phyloP scores from a whole-genome alignment of 2,329 filamentous ascomycete genomes.

The Monilinia fructigena region DNA sequence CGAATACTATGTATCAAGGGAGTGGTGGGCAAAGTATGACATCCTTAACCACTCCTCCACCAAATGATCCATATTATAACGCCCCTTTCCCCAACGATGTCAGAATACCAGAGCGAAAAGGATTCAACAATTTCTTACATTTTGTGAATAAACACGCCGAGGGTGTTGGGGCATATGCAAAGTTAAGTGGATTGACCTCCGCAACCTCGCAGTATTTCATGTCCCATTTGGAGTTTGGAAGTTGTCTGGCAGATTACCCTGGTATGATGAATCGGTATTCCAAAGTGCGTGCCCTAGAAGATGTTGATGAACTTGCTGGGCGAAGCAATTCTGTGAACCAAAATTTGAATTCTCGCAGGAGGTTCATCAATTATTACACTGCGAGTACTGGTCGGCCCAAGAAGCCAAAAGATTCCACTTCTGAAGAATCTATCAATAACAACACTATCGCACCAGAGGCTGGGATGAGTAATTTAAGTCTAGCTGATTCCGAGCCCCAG shows the following conservation, averaged over 20 bases:
- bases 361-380: constrained; percentile 90
- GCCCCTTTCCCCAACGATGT: constrained; percentile 75
- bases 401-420: constrained; percentile 41
- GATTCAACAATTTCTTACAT: constrained; percentile 66
- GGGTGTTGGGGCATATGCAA: constrained; percentile 19
- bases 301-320: constrained; percentile 56
- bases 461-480: constrained; percentile 33
- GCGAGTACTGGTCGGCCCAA: constrained; percentile 74
- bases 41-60: constrained; percentile 31
- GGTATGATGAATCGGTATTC: constrained; percentile 69
- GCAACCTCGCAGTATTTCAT: constrained; percentile 72
- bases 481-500: constrained; percentile 24
- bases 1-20: constrained; percentile 30
- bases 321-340: constrained; percentile 31
- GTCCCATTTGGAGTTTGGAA: constrained; percentile 81
- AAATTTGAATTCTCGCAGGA: constrained; percentile 52
- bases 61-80: constrained; percentile 66
- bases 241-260: constrained; percentile 73
- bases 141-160: constrained; percentile 82
- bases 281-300: constrained; percentile 68
- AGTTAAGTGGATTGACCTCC: constrained; percentile 50
- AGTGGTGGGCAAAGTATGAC: constrained; percentile 34
- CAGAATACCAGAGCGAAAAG: constrained; percentile 64
- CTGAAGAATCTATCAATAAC: constrained; percentile 27
- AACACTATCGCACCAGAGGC: constrained; percentile 27